Evolutionary conservation across 352 stramenopile species (phyloP).

Genomic region (Globisporangium parvum): DNA sequence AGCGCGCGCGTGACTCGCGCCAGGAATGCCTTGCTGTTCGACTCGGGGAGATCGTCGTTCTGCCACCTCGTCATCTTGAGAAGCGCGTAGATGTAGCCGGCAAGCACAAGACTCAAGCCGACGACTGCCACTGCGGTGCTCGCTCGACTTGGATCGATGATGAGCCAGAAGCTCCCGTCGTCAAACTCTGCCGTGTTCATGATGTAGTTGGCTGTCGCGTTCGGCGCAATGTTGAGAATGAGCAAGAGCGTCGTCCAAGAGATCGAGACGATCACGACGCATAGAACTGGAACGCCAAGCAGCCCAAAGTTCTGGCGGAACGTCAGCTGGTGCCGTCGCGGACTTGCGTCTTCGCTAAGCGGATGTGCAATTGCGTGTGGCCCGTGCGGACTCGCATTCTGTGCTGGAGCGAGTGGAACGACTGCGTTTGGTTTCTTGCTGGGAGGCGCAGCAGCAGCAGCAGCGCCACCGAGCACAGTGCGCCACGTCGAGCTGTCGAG

Average conservation of each 20-base stretch:
- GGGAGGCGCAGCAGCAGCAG: background rate
- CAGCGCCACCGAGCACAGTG: background rate
- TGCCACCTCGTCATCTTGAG: conserved; percentile 26
- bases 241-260: conserved; percentile 31
- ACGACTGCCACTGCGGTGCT: conserved; percentile 14
- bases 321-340: conserved; percentile 10
- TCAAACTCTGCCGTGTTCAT: conserved; percentile 49
- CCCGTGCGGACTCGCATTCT: background rate
- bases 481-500: conserved; percentile 7
- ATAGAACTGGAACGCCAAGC: conserved; percentile 19
- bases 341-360: background rate
- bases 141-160: conserved; percentile 14
- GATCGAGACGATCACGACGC: conserved; percentile 17
- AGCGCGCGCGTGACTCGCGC: conserved; percentile 2
- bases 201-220: conserved; percentile 31
- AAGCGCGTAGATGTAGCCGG: conserved; percentile 21
- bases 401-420: background rate
- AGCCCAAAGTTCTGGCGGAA: conserved; percentile 26
- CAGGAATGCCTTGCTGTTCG: conserved; percentile 5
- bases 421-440: conserved; percentile 2
- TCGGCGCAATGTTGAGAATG: conserved; percentile 31
- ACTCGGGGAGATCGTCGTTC: conserved; percentile 7
- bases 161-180: conserved; percentile 39
- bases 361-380: background rate
- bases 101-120: conserved; percentile 17